Evolutionary conservation across 441 rosid genomes (phyloP), one percentile per base, ranked within the genome.

Genomic region (Corymbia calophylla): DNA sequence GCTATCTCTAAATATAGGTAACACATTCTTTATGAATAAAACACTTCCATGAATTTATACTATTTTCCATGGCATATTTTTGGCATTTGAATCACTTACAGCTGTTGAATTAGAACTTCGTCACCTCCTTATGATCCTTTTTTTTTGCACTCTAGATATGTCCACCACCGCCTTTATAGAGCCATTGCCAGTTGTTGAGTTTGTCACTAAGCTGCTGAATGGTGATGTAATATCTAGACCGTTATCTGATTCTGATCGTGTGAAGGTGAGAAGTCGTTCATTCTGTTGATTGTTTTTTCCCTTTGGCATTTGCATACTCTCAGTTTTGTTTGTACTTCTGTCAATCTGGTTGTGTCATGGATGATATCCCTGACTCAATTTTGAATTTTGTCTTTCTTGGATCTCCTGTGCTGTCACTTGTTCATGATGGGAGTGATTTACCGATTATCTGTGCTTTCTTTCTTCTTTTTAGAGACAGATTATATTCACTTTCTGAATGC

Each of bases 141-240:
- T 86, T 88, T 68, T 86, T 88, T 66, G 51, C 87, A 47, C 39
- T 92, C 90, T 94, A 97, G 99, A 97, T 94, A 95, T 97, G 98
- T 97, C 99, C 51, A 97, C 99, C 8, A 97, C 99, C 66, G 99
- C 99, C 32, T 97, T 97, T 91, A 96, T 97, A 86, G 99, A 97
- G 94, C 96, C 99, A 29, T 91, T 94, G 86, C 97, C 97, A 11
- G 99, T 97, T 27, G 95, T 95, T 90, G 96, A 92, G 5, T 97
- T 97, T 90, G 99, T 97, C 23, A 90, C 91, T 14, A 91, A 97
- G 92, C 90, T 97, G 89, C 94, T 97, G 90, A 92, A 88, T 81
- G 93, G 98, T 19, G 98, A 96, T 91, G 96, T 94, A 88, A 92
- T 95, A 35, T 73, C 98, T 25, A 93, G 99, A 32, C 98, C 98